Percentiles rank a stretch among this genome's conserved stretches.
Conservation (phyloP, 305 asterid species). For the Striga hermonthica region DNA sequence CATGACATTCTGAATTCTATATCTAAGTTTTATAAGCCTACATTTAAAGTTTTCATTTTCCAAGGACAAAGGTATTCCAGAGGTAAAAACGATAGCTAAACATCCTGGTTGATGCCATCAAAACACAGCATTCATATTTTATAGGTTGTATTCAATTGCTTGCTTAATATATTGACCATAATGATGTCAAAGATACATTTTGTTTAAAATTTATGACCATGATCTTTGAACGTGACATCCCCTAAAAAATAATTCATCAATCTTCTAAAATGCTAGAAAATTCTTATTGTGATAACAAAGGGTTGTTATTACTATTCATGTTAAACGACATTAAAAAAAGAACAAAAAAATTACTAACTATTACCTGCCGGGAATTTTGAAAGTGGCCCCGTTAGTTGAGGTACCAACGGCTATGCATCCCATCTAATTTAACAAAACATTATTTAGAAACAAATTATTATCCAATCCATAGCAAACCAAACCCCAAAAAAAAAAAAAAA, state of each 20-base stretch:
- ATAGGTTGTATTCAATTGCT: not conserved
- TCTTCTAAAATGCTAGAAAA: not conserved
- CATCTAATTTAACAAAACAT: constrained; percentile 41
- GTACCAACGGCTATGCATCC: constrained; percentile 87
- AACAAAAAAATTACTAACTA: not conserved
- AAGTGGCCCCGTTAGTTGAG: constrained; percentile 93
- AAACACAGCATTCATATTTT: not conserved
- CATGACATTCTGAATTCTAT: not conserved
- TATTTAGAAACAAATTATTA: not conserved
- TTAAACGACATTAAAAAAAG: too few relatives aligned
- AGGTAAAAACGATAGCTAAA: not conserved
- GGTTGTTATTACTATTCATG: too few relatives aligned
- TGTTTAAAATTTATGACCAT: too few relatives aligned
- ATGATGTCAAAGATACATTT: not conserved
- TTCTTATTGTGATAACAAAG: too few relatives aligned
- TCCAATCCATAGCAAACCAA: constrained; percentile 4
- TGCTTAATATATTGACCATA: not conserved
- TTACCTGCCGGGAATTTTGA: constrained; percentile 95
- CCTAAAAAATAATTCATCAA: not conserved
- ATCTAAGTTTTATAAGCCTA: too few relatives aligned
- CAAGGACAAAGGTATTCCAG: too few relatives aligned
- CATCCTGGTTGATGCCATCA: not conserved
- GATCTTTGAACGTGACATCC: too few relatives aligned
- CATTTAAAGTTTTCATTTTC: too few relatives aligned
- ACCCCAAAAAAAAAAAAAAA: too few relatives aligned